Evolutionary conservation across 306 rosid species (phyloP).

Genomic region (Lathyrus aphaca): DNA sequence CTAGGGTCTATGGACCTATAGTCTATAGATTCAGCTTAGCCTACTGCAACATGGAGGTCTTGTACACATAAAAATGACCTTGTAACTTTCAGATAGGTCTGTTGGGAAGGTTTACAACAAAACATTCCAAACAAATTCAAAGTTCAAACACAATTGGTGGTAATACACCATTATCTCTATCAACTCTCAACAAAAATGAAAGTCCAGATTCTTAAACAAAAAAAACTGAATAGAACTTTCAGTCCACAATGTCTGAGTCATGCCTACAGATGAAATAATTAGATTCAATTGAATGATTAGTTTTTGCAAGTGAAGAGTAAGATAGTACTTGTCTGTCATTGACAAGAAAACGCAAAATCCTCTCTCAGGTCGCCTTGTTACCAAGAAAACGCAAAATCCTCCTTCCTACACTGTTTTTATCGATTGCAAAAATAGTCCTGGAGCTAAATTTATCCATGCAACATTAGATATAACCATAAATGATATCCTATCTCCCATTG

Average conservation of each 20-base stretch:
- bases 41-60: slow-evolving; percentile 13
- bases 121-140: slow-evolving; percentile 20
- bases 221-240: slow-evolving; percentile 18
- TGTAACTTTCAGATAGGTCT: slow-evolving; percentile 13
- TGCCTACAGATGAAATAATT: slow-evolving; percentile 13
- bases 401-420: too few species aligned
- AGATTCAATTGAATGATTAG: slow-evolving; percentile 21
- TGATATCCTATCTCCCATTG: too few species aligned
- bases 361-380: too few species aligned
- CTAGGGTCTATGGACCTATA: slow-evolving; percentile 23
- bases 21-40: slow-evolving; percentile 43
- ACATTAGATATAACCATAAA: too few species aligned
- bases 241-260: slow-evolving; percentile 21
- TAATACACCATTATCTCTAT: slow-evolving; percentile 19
- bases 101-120: slow-evolving; percentile 1
- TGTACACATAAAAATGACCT: slow-evolving; percentile 9
- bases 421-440: too few species aligned
- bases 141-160: slow-evolving; percentile 26
- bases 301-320: slow-evolving; percentile 24
- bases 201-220: not conserved
- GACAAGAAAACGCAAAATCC: too few species aligned
- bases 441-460: too few species aligned
- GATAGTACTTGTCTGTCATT: slow-evolving; percentile 82
- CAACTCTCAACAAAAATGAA: slow-evolving; percentile 32
- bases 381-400: too few species aligned